Base-by-base conservation (phyloP, 2,329 filamentous ascomycete species). In the Aspergillus intermedius region DNA sequence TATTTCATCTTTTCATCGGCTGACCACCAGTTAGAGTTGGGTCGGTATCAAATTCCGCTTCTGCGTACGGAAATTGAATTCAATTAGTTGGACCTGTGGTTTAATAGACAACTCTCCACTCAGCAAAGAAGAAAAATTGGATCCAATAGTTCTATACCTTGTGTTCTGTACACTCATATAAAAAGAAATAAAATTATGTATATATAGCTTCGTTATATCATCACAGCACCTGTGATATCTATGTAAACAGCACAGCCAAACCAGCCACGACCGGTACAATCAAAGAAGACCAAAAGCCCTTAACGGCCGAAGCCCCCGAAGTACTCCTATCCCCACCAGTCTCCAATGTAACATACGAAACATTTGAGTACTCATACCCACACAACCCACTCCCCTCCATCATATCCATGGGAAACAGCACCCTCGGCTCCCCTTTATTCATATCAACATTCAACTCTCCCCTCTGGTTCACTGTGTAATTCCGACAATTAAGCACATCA, bases 371-470 rank as follows among this genome's bases (percentile, higher is more conserved):
- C 23, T 43, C 25, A 51, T 44, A 60, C 19, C 63, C 62, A 48
- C 64, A 67, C 12, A 67, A 47, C 5, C 61, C 61, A 54, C 61
- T 64, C n/a, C 63, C 64, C 3, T 49, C 43, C 62, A 67, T 60
- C 22, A 60, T 45, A 5, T 51, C 21, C 1, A 48, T 50, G 2
- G 62, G 65, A 40, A 58, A 66, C 28, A 66, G 56, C 5, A 67
- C 64, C 3, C 58, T 55, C 3, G 65, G 65, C 50, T 63, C 53
- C 6, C 65, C 64, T 23, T 58, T 52, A 17, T 60, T 54, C 65
- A 68, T 65, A 10, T 52, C 48, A 3, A 67, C 48, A 3, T 39
- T 50, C 10, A 67, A 45, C n/a, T 55, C 42, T 3, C 62, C 65
- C 35, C 35, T 37, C 10, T 56, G 49, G 42, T 60, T 54, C 10